Percentiles rank a stretch among this genome's conserved stretches.
Evolutionary conservation across 371 early-diverging fungal genomes (phyloP).

Genomic region (Saksenaea oblongispora): DNA sequence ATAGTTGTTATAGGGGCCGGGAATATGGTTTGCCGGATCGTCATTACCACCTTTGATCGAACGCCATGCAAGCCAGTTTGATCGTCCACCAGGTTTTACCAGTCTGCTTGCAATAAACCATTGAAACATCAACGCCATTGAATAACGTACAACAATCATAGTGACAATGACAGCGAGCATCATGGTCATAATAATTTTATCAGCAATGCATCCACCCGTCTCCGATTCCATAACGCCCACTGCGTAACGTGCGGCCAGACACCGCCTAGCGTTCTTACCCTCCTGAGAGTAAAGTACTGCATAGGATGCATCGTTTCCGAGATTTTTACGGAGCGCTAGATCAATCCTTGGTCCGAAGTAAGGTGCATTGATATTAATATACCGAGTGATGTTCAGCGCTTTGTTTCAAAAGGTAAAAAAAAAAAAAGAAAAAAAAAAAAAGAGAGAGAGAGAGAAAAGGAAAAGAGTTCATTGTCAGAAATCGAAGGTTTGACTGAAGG

Average conservation of each 20-base stretch:
- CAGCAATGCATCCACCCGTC: slow-evolving; percentile 59
- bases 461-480: too few relatives aligned
- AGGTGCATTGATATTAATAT: slow-evolving; percentile 7
- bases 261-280: slow-evolving; percentile 39
- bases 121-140: slow-evolving; percentile 64
- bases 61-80: slow-evolving; percentile 53
- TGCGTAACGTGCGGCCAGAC: slow-evolving; percentile 42
- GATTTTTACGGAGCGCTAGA: slow-evolving; percentile 23
- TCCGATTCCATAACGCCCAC: slow-evolving; percentile 54
- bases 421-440: background rate
- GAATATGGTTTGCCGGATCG: slow-evolving; percentile 50
- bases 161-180: slow-evolving; percentile 50
- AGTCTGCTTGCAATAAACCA: slow-evolving; percentile 53
- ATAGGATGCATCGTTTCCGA: slow-evolving; percentile 49
- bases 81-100: slow-evolving; percentile 50
- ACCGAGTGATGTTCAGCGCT: slow-evolving; percentile 39
- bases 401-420: too few relatives aligned
- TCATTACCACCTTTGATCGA: slow-evolving; percentile 51
- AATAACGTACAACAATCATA: slow-evolving; percentile 53
- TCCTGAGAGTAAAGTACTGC: slow-evolving; percentile 32
- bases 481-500: background rate
- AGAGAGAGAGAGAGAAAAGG: background rate
- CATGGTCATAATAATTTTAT: slow-evolving; percentile 47
- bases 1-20: slow-evolving; percentile 48
- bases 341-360: slow-evolving; percentile 34